Evolutionary conservation across 441 rosid genomes (phyloP), one percentile per base, ranked within the genome.

Genomic region (Erysimum cheiri): DNA sequence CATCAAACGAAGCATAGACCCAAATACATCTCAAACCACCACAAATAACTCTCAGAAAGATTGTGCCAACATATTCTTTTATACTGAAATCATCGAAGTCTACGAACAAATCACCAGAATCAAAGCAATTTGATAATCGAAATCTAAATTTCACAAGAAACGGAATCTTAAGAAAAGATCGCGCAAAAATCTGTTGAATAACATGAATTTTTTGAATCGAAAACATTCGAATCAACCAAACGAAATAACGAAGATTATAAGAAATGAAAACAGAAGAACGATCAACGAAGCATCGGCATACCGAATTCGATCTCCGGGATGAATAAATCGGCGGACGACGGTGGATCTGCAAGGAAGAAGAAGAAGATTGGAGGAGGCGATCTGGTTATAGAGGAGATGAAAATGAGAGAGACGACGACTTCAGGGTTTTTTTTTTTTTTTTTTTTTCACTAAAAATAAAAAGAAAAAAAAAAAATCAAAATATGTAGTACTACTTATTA

Each of bases 321-420:
- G 11, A 6, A 32, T 1, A 0, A 28, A 31, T 10, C 4, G 54
- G 62, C 0, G 6, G 62, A n/a, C 6, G 1, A 50, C 35, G 76
- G 46, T 49, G 67, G 77, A 73, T 73, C 61, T 58, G 60, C 12
- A 14, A 48, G 4, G 64, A 72, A 12, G 64, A 61, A 22, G 61
- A 40, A 29, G 44, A 44, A 9, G 1, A n/a, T 4, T 6, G 65
- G 39, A 35, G 53, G 37, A 65, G 60, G 37, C 66, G 67, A 73
- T 73, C 72, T 73, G 48, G 57, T 44, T 14, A 5, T 49, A 19
- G 47, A 64, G 61, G 29, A 22, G 41, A 33, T 1, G 36, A 33
- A 59, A 40, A 58, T 15, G 44, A 50, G 54, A 41, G 47, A 14
- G 19, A 17, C 9, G 67, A 59, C 62, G 58, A 46, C 64, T 35